Conservation (phyloP, 2,329 filamentous ascomycete genomes). For the Onygenales sp. region DNA sequence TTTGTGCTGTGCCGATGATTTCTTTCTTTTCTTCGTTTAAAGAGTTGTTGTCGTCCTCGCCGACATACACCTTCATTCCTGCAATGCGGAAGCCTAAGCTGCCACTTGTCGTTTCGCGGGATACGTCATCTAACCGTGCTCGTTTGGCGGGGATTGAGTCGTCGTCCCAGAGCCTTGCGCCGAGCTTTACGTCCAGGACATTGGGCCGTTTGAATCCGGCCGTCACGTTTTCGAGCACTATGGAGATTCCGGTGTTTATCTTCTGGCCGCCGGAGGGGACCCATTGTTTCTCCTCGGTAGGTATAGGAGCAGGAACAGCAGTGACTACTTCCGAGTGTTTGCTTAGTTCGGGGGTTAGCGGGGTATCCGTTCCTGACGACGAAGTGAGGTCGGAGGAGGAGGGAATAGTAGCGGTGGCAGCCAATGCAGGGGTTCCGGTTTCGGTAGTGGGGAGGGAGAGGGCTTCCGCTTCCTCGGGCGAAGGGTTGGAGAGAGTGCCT, state of each 20-base stretch:
- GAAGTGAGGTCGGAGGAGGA: constrained; percentile 13
- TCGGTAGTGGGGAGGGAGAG: constrained; percentile 38
- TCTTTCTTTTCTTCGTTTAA: constrained; percentile 17
- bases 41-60: constrained; percentile 17
- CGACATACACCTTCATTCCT: constrained; percentile 53
- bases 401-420: constrained; percentile 13
- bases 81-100: constrained; percentile 55
- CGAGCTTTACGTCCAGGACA: constrained; percentile 88
- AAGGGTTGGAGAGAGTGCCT: constrained; percentile 64
- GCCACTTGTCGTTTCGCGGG: constrained; percentile 49
- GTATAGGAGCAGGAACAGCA: constrained; percentile 15
- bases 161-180: constrained; percentile 76
- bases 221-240: constrained; percentile 78
- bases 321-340: constrained; percentile 16
- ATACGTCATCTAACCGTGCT: constrained; percentile 49
- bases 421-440: constrained; percentile 16
- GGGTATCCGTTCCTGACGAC: constrained; percentile 10
- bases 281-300: constrained; percentile 25
- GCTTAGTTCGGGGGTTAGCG: constrained; percentile 13
- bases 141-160: constrained; percentile 50
- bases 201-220: constrained; percentile 75
- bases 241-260: constrained; percentile 65
- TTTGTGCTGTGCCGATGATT: constrained; percentile 25
- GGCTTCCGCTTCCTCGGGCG: constrained; percentile 32
- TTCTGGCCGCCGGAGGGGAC: constrained; percentile 49